A percentile compares a stretch with the other conserved stretches of the same genome.
phyloP scores from a whole-genome alignment of 169 alveolate genomes.

The Pseudocohnilembus persalinus region DNA sequence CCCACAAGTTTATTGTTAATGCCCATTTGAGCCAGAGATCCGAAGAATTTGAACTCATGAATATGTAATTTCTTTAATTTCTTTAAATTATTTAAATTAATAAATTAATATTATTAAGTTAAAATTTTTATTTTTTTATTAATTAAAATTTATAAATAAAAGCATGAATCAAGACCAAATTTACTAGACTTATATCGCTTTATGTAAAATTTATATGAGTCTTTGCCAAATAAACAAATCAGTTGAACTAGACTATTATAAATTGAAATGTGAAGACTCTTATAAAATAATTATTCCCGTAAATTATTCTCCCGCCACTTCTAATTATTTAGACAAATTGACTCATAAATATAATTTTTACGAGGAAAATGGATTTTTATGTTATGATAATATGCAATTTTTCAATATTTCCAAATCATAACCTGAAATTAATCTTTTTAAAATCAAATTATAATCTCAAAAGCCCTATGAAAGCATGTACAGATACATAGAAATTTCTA shows the following conservation, averaged over 20 bases:
- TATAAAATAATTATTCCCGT: not conserved
- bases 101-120: no score
- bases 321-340: not conserved
- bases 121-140: no score
- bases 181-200: not conserved
- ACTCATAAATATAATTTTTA: not conserved
- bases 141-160: no score
- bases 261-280: not conserved
- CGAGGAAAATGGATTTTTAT: not conserved
- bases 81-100: no score
- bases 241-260: conserved; percentile 7
- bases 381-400: not conserved
- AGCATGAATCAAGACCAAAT: not conserved
- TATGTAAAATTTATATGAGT: not conserved
- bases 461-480: not conserved
- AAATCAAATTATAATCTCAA: not conserved
- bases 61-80: not conserved
- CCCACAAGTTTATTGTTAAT: not conserved
- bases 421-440: not conserved
- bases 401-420: not conserved
- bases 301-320: not conserved
- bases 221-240: conserved; percentile 2
- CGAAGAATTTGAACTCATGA: not conserved
- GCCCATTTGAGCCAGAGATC: not conserved
- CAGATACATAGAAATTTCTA: not conserved